Conservation (phyloP, 345 rosid species). For the Orychophragmus violaceus region DNA sequence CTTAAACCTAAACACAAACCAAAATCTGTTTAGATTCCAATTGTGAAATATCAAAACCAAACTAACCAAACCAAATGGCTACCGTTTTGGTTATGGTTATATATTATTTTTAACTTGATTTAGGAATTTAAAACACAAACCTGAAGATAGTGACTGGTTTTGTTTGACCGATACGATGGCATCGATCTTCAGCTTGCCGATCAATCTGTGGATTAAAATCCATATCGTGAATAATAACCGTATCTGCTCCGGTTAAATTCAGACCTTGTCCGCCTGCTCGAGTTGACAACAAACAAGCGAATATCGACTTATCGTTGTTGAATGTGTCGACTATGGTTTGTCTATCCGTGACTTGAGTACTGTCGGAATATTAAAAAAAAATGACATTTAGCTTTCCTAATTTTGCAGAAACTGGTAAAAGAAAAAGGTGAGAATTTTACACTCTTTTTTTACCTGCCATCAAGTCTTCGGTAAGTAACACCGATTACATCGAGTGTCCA, state of each 20-base stretch:
- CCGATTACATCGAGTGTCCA: slow-evolving; percentile 93
- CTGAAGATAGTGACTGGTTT: slow-evolving; percentile 88
- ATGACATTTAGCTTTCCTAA: background rate
- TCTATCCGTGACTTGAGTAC: slow-evolving; percentile 85
- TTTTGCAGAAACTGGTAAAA: background rate
- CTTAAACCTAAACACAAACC: background rate
- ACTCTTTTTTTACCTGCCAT: slow-evolving; percentile 65
- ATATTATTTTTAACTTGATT: background rate
- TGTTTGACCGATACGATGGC: slow-evolving; percentile 93
- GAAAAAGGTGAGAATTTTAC: background rate
- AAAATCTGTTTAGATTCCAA: background rate
- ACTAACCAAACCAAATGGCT: background rate
- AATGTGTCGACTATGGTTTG: slow-evolving; percentile 85
- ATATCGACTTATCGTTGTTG: slow-evolving; percentile 70
- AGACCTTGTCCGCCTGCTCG: slow-evolving; percentile 98
- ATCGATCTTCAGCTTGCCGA: slow-evolving; percentile 93
- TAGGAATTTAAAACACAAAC: slow-evolving; percentile 26
- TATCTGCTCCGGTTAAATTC: slow-evolving; percentile 90
- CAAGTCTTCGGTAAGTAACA: slow-evolving; percentile 80
- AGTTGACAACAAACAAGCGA: slow-evolving; percentile 80
- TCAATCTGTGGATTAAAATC: slow-evolving; percentile 97
- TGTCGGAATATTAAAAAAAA: slow-evolving; percentile 21
- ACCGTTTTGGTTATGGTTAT: background rate
- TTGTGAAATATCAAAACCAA: background rate
- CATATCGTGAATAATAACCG: slow-evolving; percentile 83